Base-by-base conservation (phyloP, 495 filamentous ascomycete species). In the Lasiosphaeria hispida region DNA sequence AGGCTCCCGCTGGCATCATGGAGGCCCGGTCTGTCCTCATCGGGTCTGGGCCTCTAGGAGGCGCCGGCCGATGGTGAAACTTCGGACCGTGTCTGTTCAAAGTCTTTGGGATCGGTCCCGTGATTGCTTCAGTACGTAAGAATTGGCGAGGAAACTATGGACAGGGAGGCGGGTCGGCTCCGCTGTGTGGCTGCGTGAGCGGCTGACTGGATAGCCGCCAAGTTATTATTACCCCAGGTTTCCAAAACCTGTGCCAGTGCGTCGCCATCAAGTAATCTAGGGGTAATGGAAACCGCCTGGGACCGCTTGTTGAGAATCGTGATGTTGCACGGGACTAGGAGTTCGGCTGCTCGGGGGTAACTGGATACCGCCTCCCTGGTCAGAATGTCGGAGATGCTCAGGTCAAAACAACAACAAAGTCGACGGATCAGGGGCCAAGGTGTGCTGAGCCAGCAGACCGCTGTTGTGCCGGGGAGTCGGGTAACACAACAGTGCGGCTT, bases 251-350 rank as follows among this genome's bases (percentile, higher is more conserved):
- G 37, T 7, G 59, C 47, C 55, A 36, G 41, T 61, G 67, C 61
- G 44, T 63, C 62, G 61, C 48, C 19, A 72, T 73, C 67, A 73
- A 61, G 71, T 73, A 73, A 73, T 63, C 60, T 69, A 65, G 69
- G 71, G 71, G 71, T 73, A 74, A 73, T 73, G 56, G 62, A 73
- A 72, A 71, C 37, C 57, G 42, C 38, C 37, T 50, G 33, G 41
- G 10, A 9, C 47, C 23, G 30, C 41, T 44, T 52, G 33, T 30
- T 60, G 58, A 50, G 36, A 48, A 54, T 51, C 55, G 33, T 65
- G 62, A 56, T 39, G 63, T 62, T 58, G 61, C 66, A 66, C 61
- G 61, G 57, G 60, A 57, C 61, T 50, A 58, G 48, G 11, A 45
- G 15, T 39, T 33, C 36, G 53, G 15, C n/a, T 23, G 53, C 18